These are phyloP conservation scores for Salvia sclarea DNA, from an alignment of 305 asterid species.

Conservation along the genomic window DNA sequence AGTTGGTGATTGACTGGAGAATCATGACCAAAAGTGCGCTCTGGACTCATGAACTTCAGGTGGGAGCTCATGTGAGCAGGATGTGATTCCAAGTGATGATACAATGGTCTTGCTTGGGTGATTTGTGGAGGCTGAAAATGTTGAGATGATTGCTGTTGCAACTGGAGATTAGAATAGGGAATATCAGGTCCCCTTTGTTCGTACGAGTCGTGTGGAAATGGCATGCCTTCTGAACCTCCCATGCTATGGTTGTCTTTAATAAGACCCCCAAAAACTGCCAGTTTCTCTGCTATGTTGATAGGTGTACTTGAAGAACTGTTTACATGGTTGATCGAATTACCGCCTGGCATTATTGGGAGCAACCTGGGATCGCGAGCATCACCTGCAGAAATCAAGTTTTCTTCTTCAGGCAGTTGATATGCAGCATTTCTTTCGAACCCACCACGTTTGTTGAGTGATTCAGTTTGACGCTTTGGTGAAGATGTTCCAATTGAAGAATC, in stretches of 20 bases:
- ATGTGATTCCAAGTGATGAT: slow-evolving; percentile 62
- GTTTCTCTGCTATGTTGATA: slow-evolving; percentile 53
- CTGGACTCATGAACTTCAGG: slow-evolving; percentile 59
- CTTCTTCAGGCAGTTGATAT: slow-evolving; percentile 71
- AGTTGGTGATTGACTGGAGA: slow-evolving; percentile 57
- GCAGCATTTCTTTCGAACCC: slow-evolving; percentile 45
- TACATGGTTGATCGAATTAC: slow-evolving; percentile 42
- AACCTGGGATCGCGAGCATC: slow-evolving; percentile 48
- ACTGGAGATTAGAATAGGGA: slow-evolving; percentile 44
- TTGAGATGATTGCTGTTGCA: slow-evolving; percentile 64
- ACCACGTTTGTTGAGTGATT: slow-evolving; percentile 40
- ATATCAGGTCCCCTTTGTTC: slow-evolving; percentile 54
- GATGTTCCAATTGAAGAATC: slow-evolving; percentile 44
- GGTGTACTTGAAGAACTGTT: slow-evolving; percentile 44
- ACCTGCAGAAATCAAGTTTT: slow-evolving; percentile 50
- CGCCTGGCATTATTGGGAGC: slow-evolving; percentile 41
- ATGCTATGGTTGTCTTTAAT: slow-evolving; percentile 44
- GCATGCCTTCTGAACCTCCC: slow-evolving; percentile 52
- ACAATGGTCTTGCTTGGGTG: slow-evolving; percentile 58
- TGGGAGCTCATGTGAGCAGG: slow-evolving; percentile 58
- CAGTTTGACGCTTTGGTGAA: slow-evolving; percentile 44
- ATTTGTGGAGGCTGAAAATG: slow-evolving; percentile 56
- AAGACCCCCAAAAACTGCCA: slow-evolving; percentile 56
- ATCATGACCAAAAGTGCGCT: slow-evolving; percentile 49
- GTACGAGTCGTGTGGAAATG: slow-evolving; percentile 48